Percentiles rank a stretch among this genome's conserved stretches.
phyloP scores from a whole-genome alignment of 345 rosid genomes.

The Heritiera fomes region DNA sequence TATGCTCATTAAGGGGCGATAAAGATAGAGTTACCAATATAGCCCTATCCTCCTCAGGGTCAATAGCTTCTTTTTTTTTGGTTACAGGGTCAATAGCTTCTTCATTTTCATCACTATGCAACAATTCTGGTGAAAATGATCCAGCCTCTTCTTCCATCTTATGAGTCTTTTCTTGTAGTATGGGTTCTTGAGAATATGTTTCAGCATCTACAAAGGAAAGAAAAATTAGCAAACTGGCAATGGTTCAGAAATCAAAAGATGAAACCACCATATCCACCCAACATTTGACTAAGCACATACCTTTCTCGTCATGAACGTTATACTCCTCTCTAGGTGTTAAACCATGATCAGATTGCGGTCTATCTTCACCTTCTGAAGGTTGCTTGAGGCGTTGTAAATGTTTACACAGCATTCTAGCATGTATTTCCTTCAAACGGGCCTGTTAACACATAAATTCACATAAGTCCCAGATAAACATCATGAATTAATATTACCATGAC shows the following conservation, averaged over 20 bases:
- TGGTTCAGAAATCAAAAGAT: background rate
- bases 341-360: conserved; percentile 37
- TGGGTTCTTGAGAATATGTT: conserved; percentile 67
- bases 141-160: conserved; percentile 74
- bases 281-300: conserved; percentile 22
- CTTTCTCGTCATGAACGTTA: conserved; percentile 47
- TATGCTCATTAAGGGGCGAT: conserved; percentile 4
- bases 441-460: conserved; percentile 33
- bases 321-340: conserved; percentile 48
- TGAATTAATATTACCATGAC: background rate
- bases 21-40: conserved; percentile 50
- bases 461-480: conserved; percentile 12
- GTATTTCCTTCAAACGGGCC: conserved; percentile 94
- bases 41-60: conserved; percentile 92
- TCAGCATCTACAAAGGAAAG: conserved; percentile 43
- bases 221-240: conserved; percentile 16
- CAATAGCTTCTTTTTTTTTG: conserved; percentile 91
- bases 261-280: conserved; percentile 10
- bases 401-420: conserved; percentile 74
- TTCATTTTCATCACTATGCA: conserved; percentile 83
- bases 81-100: conserved; percentile 96
- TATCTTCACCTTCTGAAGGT: conserved; percentile 49
- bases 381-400: conserved; percentile 83
- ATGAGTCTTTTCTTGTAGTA: conserved; percentile 44
- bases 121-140: conserved; percentile 81